Conservation (phyloP, 305 asterid genomes). For the Fraxinus albicans region DNA sequence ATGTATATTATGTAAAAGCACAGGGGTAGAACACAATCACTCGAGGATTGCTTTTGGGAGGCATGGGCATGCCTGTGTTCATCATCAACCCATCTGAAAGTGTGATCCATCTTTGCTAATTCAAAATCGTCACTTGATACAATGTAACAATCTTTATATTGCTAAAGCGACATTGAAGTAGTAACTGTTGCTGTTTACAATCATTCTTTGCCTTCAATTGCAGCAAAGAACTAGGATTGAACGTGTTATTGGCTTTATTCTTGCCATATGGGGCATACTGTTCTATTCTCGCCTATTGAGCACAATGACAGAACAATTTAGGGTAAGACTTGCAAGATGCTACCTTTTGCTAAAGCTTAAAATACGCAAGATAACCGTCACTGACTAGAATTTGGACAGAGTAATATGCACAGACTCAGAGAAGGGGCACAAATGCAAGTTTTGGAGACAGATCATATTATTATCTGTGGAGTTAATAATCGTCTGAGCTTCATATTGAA, state of each 20-base stretch:
- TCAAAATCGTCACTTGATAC: conserved; percentile 34
- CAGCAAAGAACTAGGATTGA: conserved; percentile 98
- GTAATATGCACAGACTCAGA: conserved; percentile 83
- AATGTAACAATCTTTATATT: conserved; percentile 30
- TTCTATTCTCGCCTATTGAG: conserved; percentile 92
- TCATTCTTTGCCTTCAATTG: conserved; percentile 37
- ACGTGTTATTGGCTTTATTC: conserved; percentile 87
- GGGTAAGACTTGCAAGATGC: conserved; percentile 55
- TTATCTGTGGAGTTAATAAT: conserved; percentile 86
- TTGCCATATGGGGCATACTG: conserved; percentile 97
- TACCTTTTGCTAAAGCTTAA: conserved; percentile 24
- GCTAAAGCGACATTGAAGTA: conserved; percentile 24
- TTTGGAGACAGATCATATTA: conserved; percentile 84
- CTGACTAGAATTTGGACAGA: conserved; percentile 54
- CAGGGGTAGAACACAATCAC: conserved; percentile 74
- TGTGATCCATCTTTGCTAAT: conserved; percentile 48
- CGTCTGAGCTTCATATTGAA: conserved; percentile 82
- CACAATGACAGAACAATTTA: conserved; percentile 97
- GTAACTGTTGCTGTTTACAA: conserved; percentile 27
- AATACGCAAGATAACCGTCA: conserved; percentile 22
- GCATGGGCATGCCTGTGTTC: conserved; percentile 99
- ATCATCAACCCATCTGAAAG: conserved; percentile 96
- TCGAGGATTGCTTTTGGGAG: conserved; percentile 99
- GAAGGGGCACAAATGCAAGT: conserved; percentile 98
- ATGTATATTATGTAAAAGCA: conserved; percentile 30